Evolutionary conservation across 768 basidiomycete species (phyloP).

Genomic region (Plicaturopsis crispa): DNA sequence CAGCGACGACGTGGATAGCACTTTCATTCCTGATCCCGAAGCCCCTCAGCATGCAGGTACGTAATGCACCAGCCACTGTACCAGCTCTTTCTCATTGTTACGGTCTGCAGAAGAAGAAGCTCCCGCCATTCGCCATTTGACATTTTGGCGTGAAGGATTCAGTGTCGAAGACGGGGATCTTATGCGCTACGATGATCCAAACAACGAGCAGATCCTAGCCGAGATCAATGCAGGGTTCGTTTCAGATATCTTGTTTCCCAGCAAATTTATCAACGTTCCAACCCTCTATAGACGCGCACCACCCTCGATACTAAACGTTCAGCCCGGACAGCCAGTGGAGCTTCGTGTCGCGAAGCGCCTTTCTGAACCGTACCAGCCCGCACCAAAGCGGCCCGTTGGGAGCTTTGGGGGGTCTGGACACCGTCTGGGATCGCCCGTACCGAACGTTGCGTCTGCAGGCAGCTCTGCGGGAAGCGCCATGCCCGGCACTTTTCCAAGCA

Average conservation of each 20-base stretch:
- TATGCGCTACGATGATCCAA: slow-evolving; percentile 76
- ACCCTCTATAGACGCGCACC: slow-evolving; percentile 59
- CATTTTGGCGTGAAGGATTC: slow-evolving; percentile 93
- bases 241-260: neutral
- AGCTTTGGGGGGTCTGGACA: slow-evolving; percentile 72
- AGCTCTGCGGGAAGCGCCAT: slow-evolving; percentile 22
- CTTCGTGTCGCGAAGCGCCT: slow-evolving; percentile 67
- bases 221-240: slow-evolving; percentile 76
- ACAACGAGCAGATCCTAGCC: slow-evolving; percentile 56
- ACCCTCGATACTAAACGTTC: slow-evolving; percentile 65
- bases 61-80: neutral
- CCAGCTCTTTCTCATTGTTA: neutral
- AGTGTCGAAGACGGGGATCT: slow-evolving; percentile 84
- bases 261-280: slow-evolving; percentile 1
- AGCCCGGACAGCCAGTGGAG: slow-evolving; percentile 75
- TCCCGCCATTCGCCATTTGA: slow-evolving; percentile 64
- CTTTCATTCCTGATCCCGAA: slow-evolving; percentile 68
- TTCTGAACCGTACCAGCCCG: slow-evolving; percentile 61
- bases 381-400: slow-evolving; percentile 34
- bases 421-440: slow-evolving; percentile 75
- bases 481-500: slow-evolving; percentile 54
- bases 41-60: slow-evolving; percentile 24
- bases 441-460: slow-evolving; percentile 19
- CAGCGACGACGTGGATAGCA: slow-evolving; percentile 80
- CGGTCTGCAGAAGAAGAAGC: slow-evolving; percentile 35